Evolutionary conservation across 2,329 filamentous ascomycete species (phyloP).

Genomic region (Hypoxylon sp.): DNA sequence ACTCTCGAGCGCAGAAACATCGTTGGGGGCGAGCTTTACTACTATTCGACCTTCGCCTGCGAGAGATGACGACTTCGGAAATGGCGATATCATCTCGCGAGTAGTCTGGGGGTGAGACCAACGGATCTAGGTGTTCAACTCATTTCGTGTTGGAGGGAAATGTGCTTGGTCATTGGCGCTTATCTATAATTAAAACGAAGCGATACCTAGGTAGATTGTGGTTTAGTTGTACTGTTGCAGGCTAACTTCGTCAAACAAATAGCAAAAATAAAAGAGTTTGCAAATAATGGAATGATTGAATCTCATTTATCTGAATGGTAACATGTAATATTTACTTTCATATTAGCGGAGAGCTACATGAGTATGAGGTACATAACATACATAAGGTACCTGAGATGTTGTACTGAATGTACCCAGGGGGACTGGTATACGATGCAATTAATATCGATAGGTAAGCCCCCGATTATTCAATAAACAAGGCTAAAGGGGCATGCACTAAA

Average conservation of each 20-base stretch:
- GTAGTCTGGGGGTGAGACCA: neutral
- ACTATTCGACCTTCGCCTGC: conserved; percentile 84
- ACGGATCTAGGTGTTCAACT: neutral
- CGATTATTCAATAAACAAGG: conserved; percentile 23
- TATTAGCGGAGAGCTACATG: too few relatives aligned
- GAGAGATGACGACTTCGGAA: conserved; percentile 76
- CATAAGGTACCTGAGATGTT: neutral
- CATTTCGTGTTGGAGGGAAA: conserved; percentile 21
- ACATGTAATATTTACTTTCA: neutral
- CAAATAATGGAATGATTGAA: too few relatives aligned
- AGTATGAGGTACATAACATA: too few relatives aligned
- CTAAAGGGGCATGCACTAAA: neutral
- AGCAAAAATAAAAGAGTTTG: too few relatives aligned
- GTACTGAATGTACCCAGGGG: neutral
- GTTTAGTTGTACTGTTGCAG: neutral
- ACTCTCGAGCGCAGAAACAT: conserved; percentile 75
- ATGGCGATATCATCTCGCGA: conserved; percentile 71
- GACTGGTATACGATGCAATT: neutral
- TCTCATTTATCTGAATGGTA: too few relatives aligned
- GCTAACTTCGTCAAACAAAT: neutral
- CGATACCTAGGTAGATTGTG: neutral
- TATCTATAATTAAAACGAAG: conserved; percentile 14
- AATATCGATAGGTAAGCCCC: neutral
- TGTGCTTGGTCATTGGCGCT: conserved; percentile 24
- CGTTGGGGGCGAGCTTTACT: conserved; percentile 77